phyloP scores from a whole-genome alignment of 352 stramenopile genomes.

The Globisporangium abappressorium region DNA sequence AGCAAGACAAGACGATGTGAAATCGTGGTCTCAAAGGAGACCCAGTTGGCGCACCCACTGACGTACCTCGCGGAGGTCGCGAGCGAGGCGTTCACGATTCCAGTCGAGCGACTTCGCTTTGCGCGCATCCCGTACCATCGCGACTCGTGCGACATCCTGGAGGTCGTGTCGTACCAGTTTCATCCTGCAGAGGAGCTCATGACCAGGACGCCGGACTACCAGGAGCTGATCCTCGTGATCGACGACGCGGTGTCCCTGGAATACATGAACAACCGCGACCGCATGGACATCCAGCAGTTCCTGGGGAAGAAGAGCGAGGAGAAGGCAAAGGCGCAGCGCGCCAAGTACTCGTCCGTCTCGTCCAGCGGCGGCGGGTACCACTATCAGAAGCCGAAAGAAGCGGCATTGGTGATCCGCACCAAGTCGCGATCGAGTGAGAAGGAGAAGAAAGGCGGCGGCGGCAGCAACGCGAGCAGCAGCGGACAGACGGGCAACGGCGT shows the following conservation, averaged over 20 bases:
- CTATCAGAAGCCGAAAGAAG: constrained; percentile 75
- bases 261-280: constrained; percentile 45
- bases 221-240: constrained; percentile 67
- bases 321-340: constrained; percentile 35
- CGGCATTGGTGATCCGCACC: constrained; percentile 74
- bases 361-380: constrained; percentile 30
- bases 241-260: constrained; percentile 37
- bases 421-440: constrained; percentile 59
- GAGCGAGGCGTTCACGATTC: constrained; percentile 43
- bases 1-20: constrained; percentile 50
- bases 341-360: constrained; percentile 43
- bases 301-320: constrained; percentile 62
- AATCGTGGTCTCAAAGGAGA: constrained; percentile 42
- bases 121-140: constrained; percentile 57
- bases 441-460: constrained; percentile 42
- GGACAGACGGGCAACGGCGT: constrained; percentile 33
- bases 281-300: constrained; percentile 52
- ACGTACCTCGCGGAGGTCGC: constrained; percentile 42
- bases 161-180: constrained; percentile 61
- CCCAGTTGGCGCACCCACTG: constrained; percentile 24
- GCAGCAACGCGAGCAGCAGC: constrained; percentile 46
- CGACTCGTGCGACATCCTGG: constrained; percentile 70
- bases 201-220: constrained; percentile 41
- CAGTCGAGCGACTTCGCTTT: constrained; percentile 48
- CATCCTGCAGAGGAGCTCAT: constrained; percentile 21